These are phyloP conservation scores for Pichia sp. DNA, from an alignment of 1,139 yeast species.

Conservation along the genomic window DNA sequence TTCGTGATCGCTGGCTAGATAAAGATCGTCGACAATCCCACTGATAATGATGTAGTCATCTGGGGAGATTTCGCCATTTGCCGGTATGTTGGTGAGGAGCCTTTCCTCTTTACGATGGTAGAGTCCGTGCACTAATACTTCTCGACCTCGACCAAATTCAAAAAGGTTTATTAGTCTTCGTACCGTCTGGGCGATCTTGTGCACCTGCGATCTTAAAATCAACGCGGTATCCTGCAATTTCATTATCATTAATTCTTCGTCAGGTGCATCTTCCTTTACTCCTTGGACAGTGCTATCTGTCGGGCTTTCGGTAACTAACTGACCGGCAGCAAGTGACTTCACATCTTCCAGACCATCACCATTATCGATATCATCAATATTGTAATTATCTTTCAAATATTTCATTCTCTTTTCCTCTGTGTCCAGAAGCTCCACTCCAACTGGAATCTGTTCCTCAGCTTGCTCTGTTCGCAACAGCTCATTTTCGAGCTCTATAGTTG, in stretches of 20 bases:
- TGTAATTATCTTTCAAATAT: constrained; percentile 2
- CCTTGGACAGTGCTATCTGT: too few species aligned
- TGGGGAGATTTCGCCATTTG: neutral
- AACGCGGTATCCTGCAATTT: neutral
- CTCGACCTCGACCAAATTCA: constrained; percentile 53
- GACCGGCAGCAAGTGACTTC: too few species aligned
- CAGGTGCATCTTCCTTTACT: neutral
- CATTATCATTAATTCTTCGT: neutral
- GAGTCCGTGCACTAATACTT: constrained; percentile 54
- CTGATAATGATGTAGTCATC: constrained; percentile 40
- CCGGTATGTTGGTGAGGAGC: constrained; percentile 3
- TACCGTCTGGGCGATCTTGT: constrained; percentile 19
- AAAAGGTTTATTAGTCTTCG: constrained; percentile 38
- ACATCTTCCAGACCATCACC: neutral
- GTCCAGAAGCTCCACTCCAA: neutral
- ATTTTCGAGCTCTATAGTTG: too few species aligned
- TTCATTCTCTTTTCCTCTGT: neutral
- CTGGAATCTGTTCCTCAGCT: neutral
- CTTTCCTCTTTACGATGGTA: constrained; percentile 13
- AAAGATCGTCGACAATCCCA: constrained; percentile 58
- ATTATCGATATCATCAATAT: neutral
- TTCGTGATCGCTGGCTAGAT: constrained; percentile 20
- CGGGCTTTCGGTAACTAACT: too few species aligned
- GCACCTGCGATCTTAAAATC: neutral
- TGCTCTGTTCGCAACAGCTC: too few species aligned